Evolutionary conservation across 805 yeast genomes (phyloP).

Genomic region (Kodamaea nitidulidarum): DNA sequence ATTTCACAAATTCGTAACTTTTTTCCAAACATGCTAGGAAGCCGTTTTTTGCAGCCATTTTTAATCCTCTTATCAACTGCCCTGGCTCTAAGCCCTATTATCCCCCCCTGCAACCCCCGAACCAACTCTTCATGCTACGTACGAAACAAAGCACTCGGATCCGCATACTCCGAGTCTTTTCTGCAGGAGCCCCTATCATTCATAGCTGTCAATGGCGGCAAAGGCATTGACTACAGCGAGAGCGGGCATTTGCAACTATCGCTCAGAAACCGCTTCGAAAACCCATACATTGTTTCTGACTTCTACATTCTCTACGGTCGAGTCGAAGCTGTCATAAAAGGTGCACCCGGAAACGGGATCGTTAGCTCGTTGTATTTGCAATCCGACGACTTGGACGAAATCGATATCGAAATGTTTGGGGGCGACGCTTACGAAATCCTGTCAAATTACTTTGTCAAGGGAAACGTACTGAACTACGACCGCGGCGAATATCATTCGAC

Average conservation of each 20-base stretch:
- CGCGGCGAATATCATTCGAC: conserved; percentile 32
- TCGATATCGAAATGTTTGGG: conserved; percentile 40
- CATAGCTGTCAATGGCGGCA: not conserved
- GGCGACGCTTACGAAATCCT: conserved; percentile 29
- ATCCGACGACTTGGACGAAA: conserved; percentile 41
- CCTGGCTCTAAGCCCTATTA: not conserved
- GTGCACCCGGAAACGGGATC: conserved; percentile 32
- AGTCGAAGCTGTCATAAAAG: conserved; percentile 33
- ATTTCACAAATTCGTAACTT: not conserved
- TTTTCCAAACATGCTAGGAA: not conserved
- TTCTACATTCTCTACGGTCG: conserved; percentile 34
- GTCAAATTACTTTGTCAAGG: conserved; percentile 38
- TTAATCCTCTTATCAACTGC: not conserved
- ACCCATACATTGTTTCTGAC: conserved; percentile 29
- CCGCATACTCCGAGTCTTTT: conserved; percentile 16
- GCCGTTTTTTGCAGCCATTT: conserved; percentile 3
- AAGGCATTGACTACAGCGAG: conserved; percentile 6
- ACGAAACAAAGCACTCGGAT: conserved; percentile 22
- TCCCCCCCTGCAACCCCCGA: conserved; percentile 24
- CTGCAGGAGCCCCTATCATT: conserved; percentile 6
- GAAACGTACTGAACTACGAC: conserved; percentile 32
- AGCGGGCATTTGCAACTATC: conserved; percentile 12
- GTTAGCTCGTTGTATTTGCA: conserved; percentile 40
- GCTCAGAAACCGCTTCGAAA: conserved; percentile 23
- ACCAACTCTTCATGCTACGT: conserved; percentile 23